Conservation (phyloP, 768 basidiomycete species). For the Rhizopogon sp. region DNA sequence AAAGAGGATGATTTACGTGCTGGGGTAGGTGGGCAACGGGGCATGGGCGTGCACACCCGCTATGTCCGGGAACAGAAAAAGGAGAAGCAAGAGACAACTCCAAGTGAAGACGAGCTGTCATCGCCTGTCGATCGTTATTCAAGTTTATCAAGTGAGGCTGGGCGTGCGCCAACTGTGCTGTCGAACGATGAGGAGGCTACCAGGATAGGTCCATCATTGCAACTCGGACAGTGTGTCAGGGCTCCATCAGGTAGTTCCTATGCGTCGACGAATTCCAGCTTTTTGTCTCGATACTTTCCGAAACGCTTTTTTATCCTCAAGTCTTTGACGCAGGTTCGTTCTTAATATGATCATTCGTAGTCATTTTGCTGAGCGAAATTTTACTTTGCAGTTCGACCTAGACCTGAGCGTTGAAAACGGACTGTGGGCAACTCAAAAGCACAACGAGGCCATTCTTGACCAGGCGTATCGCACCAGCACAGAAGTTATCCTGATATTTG, state of each 20-base stretch:
- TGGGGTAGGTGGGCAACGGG: conserved; percentile 89
- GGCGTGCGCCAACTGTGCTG: conserved; percentile 17
- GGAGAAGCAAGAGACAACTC: conserved; percentile 12
- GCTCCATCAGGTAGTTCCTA: conserved; percentile 56
- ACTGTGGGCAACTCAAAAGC: conserved; percentile 89
- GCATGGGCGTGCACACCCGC: conserved; percentile 75
- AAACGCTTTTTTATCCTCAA: conserved; percentile 92
- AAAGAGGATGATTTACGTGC: conserved; percentile 83
- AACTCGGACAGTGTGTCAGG: conserved; percentile 5
- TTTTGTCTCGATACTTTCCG: conserved; percentile 74
- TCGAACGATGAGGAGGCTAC: conserved; percentile 35
- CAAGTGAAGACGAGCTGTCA: conserved; percentile 6
- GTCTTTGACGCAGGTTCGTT: conserved; percentile 69
- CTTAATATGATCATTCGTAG: not conserved
- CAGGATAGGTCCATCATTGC: not conserved
- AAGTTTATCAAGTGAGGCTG: conserved; percentile 7
- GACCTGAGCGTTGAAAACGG: conserved; percentile 75
- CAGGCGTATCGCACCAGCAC: conserved; percentile 89
- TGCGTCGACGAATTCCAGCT: conserved; percentile 80
- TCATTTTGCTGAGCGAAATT: not conserved
- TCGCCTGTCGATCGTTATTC: conserved; percentile 1
- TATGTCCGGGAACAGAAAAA: conserved; percentile 62
- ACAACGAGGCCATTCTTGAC: conserved; percentile 88
- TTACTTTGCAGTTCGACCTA: conserved; percentile 56
- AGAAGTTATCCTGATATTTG: conserved; percentile 86